Evolutionary conservation across 345 rosid genomes (phyloP), one percentile per base, ranked within the genome.

Genomic region (Barbarea vulgaris): DNA sequence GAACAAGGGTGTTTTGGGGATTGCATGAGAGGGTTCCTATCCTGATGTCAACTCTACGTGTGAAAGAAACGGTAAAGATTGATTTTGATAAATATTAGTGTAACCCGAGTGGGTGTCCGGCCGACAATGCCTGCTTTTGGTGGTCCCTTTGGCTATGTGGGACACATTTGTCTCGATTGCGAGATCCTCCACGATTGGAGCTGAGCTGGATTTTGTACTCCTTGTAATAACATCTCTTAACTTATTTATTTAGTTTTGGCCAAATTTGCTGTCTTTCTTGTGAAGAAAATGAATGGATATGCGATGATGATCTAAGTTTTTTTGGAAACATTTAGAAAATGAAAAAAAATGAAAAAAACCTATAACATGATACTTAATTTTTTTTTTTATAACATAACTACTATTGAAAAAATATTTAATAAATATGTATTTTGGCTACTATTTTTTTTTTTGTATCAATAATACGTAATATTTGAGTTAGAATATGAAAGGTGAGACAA

Each of bases 41-140:
- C 67, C 76, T 79, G 88, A 82, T 75, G 89, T 83, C 81, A 84
- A 88, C 89, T 69, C 87, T 77, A 69, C 82, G 81, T 79, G 78
- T 42, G 77, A 77, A 36, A 60, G 63, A 39, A 41, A 41, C 47
- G 47, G 17, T 41, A 41, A 41, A 41, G 48, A 15, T 44, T 44
- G 48, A n/a, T 44, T 15, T 44, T 44, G 48, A 44, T 42, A n/a
- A 56, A 46, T 33, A 25, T 1, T 71, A 74, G 6, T 92, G 97
- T 85, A 67, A 65, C 86, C 94, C 88, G 82, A 77, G 80, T 80
- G 87, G 91, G 86, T 62, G 84, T 85, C 96, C 86, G 79, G 41
- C 88, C 87, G 98, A 90, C 98, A 90, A 67, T 6, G 58, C 57
- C 51, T 69, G 70, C 80, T 71, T 75, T 25, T 9, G 78, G 69